These are phyloP conservation scores for Gyrodon lividus DNA, from an alignment of 768 basidiomycete genomes.

Conservation along the genomic window DNA sequence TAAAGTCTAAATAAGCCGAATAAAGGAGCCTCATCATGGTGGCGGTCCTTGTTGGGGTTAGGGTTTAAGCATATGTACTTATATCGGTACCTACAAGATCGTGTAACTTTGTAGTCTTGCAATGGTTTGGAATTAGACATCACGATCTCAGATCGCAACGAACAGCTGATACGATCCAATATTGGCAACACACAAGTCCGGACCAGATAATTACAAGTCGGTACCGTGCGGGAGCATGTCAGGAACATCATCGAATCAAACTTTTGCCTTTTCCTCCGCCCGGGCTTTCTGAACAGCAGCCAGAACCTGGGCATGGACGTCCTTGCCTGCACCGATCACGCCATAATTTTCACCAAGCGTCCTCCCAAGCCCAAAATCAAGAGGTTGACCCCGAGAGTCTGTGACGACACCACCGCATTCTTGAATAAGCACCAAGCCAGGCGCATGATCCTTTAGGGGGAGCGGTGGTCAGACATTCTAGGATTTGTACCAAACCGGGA, in stretches of 20 bases:
- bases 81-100: no score
- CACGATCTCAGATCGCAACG: no score
- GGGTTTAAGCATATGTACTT: no score
- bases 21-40: no score
- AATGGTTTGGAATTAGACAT: no score
- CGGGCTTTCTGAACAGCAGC: constrained; percentile 68
- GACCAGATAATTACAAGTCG: neutral
- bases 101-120: no score
- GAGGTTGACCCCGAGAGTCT: constrained; percentile 72
- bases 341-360: constrained; percentile 87
- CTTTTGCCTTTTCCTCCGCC: constrained; percentile 26
- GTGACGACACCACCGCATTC: constrained; percentile 91
- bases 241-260: neutral
- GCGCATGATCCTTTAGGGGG: constrained; percentile 91
- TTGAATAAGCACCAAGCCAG: constrained; percentile 77
- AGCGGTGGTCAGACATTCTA: neutral
- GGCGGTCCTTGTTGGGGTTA: no score
- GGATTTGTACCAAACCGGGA: no score
- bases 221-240: no score
- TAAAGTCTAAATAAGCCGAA: no score
- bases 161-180: no score
- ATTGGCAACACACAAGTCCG: no score
- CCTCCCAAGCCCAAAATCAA: constrained; percentile 86
- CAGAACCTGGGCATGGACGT: constrained; percentile 66
- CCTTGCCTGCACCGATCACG: constrained; percentile 77